Percentiles rank a stretch among this genome's conserved stretches.
phyloP scores from a whole-genome alignment of 305 asterid species.

The Fraxinus platypoda region DNA sequence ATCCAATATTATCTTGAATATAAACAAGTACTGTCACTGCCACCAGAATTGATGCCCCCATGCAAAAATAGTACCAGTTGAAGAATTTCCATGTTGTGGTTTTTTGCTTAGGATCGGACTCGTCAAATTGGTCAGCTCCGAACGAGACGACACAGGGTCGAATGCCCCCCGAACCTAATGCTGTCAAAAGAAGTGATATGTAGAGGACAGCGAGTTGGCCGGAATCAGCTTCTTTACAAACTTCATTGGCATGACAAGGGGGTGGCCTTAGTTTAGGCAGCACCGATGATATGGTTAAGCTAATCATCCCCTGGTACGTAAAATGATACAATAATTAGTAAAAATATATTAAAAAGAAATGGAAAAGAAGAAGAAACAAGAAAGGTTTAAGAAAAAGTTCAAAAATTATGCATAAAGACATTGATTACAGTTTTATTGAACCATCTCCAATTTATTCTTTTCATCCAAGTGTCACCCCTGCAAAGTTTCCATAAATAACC shows the following conservation, averaged over 20 bases:
- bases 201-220: constrained; percentile 23
- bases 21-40: constrained; percentile 34
- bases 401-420: neutral
- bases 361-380: neutral
- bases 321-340: neutral
- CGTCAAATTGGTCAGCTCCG: constrained; percentile 46
- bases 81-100: constrained; percentile 32
- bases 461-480: neutral
- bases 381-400: neutral
- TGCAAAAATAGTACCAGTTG: constrained; percentile 39
- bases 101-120: constrained; percentile 29
- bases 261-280: neutral
- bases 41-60: constrained; percentile 32
- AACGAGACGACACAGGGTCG: constrained; percentile 46
- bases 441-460: neutral
- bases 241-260: neutral
- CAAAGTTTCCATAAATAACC: neutral
- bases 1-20: constrained; percentile 37
- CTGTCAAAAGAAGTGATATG: constrained; percentile 31
- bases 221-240: neutral
- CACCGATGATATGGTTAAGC: neutral
- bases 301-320: neutral
- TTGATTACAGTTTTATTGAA: neutral
- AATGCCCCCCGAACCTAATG: constrained; percentile 46
- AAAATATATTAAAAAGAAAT: neutral